Base-by-base conservation (phyloP, 345 rosid genomes). In the Aegle marmelos region DNA sequence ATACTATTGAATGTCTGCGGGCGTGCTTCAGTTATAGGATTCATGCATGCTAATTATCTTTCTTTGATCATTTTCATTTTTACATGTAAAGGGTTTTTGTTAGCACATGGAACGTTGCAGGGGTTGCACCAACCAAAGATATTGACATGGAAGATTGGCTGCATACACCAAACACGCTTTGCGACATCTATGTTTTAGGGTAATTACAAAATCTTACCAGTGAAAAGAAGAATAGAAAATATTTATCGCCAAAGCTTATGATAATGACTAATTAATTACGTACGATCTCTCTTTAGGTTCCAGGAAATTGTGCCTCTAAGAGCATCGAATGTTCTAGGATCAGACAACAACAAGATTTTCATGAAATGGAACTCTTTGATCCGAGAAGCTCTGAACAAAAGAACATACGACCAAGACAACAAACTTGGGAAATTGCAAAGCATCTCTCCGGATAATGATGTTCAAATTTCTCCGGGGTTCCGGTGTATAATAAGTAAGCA, bases 21-120 rank as follows among this genome's bases (percentile, higher is more conserved):
- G 50, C 50, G 50, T 11, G 16, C 50, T 45, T 13, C 50, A 3
- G 14, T 33, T 33, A 8, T 19, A 37, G 3, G 13, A 63, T 30
- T 31, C 24, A 5, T 22, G 24, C 22, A 3, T 25, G 56, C 64
- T 36, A 28, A 31, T n/a, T 0, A 37, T 45, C 56, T 63, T 22
- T 7, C 4, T n/a, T 68, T 2, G 5, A 25, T 73, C 69, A 0
- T 10, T 48, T 7, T 27, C 17, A 27, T 28, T 58, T 28, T 17
- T 8, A 14, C 45, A 7, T 54, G 4, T 59, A 2, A 70, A 94
- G 97, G 86, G 79, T 91, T 60, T 90, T 91, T 68, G 94, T 87
- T 48, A 89, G 97, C 75, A 90, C 98, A 57, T 93, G 98, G 97
- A 94, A 94, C 79, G 97, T 91, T 34, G 98, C 95, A 9, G 98